These are phyloP conservation scores for Monosporascus sp. DNA, from an alignment of 2,329 filamentous ascomycete species.

Conservation along the genomic window DNA sequence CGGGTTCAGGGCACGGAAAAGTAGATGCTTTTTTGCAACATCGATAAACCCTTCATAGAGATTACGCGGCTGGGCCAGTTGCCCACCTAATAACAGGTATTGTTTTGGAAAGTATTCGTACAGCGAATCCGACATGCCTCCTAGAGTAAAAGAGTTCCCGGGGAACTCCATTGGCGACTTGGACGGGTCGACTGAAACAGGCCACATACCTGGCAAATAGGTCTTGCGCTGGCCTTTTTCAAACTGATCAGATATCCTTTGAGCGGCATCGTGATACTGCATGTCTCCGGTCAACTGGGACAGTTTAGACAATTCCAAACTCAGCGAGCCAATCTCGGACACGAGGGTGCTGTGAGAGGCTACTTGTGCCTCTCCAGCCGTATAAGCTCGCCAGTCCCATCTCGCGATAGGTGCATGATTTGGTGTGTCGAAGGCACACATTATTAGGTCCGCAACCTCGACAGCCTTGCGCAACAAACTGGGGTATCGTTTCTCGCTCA, in stretches of 20 bases:
- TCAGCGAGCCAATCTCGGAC: constrained; percentile 52
- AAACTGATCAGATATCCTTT: constrained; percentile 51
- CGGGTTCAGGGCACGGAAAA: constrained; percentile 38
- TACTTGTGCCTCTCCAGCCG: constrained; percentile 36
- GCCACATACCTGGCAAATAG: constrained; percentile 58
- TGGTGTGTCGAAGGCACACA: constrained; percentile 62
- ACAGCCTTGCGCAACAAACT: constrained; percentile 55
- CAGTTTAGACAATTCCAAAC: constrained; percentile 59
- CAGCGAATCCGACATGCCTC: constrained; percentile 51
- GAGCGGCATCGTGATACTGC: constrained; percentile 56
- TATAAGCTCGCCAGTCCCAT: constrained; percentile 54
- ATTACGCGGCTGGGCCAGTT: constrained; percentile 41
- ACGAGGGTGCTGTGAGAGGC: constrained; percentile 32
- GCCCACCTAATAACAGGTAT: constrained; percentile 60
- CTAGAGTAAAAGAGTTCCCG: constrained; percentile 49
- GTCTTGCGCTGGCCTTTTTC: constrained; percentile 48
- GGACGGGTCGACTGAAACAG: constrained; percentile 43
- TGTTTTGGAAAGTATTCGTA: constrained; percentile 64
- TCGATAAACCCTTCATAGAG: constrained; percentile 41
- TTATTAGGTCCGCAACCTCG: constrained; percentile 59
- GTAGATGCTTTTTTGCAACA: constrained; percentile 38
- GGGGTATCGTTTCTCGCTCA: constrained; percentile 48
- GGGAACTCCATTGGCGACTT: constrained; percentile 50
- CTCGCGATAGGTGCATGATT: constrained; percentile 59
- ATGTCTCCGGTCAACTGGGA: constrained; percentile 56